Base-by-base conservation (phyloP, 1,139 yeast species). In the Chernovozyma aurita region DNA sequence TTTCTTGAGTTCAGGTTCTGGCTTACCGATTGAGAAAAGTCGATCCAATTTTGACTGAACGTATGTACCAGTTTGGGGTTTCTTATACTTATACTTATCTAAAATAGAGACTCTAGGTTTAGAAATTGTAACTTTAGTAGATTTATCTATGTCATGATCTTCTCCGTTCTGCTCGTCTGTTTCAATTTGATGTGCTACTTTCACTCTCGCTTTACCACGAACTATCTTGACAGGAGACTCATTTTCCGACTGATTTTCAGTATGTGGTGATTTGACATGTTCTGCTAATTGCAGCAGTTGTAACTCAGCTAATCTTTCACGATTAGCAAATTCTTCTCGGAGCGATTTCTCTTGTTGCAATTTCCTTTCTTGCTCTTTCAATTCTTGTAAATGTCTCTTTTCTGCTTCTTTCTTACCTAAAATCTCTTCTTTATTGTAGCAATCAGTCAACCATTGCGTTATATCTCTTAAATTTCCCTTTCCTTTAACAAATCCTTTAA, bases 401-500 rank as follows among this genome's bases (percentile, higher is more conserved):
- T 52, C 52, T 15, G 50, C 49, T 22, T 61, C 62, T 34, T 58
- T 48, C 18, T 47, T 50, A 5, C 50, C 53, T 36, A 65, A 42
- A 17, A 61, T 55, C n/a, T 55, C 67, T 13, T 52, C 52, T 40
- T 53, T 53, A 36, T 55, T 51, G 44, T 53, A 63, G 42, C 64
- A 65, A 4, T 63, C 65, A 14, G 58, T 55, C 29, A 81, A 57
- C 59, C 78, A 66, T 36, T 63, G 66, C 24, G 79, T 70, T 12
- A 83, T 73, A 34, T 73, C 71, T 40, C 79, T 65, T 24, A 79
- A 53, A 40, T 79, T 73, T 9, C 79, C 78, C 34, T 76, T 73
- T 28, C 78, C 80, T 24, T 75, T 71, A 34, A 76, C 79, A 50
- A 79, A 76, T 1, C 82, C 83, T 34, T 77, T 77, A 43, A 77